Percentiles rank a stretch among this genome's conserved stretches.
phyloP scores from a whole-genome alignment of 225 moss, liverwort and hornwort genomes.

The Polytrichum formosum region DNA sequence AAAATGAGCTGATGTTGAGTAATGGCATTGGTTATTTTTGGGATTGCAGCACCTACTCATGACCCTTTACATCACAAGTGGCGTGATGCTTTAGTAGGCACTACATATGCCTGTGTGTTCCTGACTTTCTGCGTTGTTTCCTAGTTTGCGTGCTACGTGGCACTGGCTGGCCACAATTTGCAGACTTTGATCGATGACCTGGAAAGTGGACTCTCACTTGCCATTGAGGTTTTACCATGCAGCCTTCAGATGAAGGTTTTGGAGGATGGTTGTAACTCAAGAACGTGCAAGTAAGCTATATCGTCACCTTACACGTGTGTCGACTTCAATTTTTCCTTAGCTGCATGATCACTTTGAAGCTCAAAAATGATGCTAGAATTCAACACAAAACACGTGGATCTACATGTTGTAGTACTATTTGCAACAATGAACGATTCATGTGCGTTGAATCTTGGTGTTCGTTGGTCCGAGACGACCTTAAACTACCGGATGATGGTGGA shows the following conservation, averaged over 20 bases:
- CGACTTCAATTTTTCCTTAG: no score
- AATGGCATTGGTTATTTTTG: neutral
- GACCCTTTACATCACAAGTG: constrained; percentile 12
- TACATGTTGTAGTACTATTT: no score
- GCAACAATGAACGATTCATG: no score
- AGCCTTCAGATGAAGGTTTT: constrained; percentile 73
- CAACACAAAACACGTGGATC: no score
- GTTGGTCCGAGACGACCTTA: no score
- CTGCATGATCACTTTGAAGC: no score
- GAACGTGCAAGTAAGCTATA: constrained; percentile 60
- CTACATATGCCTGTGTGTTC: neutral
- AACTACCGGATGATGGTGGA: no score
- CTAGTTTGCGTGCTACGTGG: constrained; percentile 75
- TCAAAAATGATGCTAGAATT: no score
- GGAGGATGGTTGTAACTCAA: constrained; percentile 65
- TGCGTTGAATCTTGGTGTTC: no score
- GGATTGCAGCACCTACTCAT: constrained; percentile 4
- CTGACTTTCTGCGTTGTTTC: constrained; percentile 27
- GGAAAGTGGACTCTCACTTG: constrained; percentile 68
- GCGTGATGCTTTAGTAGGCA: constrained; percentile 6
- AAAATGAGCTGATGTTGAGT: neutral
- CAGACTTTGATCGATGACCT: constrained; percentile 67
- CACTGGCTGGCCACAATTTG: constrained; percentile 70
- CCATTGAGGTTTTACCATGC: constrained; percentile 72
- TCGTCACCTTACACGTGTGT: neutral